Conservation (phyloP, 164 flowering plant species). For the Magnolia changhungtana region DNA sequence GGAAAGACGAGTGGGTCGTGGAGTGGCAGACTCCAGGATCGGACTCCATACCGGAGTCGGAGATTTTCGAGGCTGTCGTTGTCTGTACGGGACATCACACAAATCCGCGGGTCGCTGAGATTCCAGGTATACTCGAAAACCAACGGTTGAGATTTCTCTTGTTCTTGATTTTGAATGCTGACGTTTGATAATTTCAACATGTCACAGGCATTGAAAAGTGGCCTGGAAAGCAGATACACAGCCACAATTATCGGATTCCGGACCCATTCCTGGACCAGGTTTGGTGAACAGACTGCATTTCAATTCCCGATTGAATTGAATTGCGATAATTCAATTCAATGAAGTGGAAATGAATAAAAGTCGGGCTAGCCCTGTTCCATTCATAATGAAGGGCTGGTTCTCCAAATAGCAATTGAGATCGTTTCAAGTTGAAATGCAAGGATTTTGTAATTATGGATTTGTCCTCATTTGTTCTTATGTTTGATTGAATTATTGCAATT, state of each 20-base stretch:
- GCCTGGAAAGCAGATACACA: slow-evolving; percentile 89
- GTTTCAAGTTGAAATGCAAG: no score
- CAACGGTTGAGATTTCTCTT: background rate
- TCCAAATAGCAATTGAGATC: no score
- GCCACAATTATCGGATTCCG: slow-evolving; percentile 87
- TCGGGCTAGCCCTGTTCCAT: no score
- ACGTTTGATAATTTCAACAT: background rate
- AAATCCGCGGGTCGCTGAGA: slow-evolving; percentile 48
- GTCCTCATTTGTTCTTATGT: no score
- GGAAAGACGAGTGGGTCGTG: slow-evolving; percentile 50
- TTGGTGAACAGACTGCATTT: slow-evolving; percentile 12
- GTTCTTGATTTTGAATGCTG: background rate
- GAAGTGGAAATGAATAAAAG: no score
- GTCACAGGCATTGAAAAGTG: slow-evolving; percentile 56
- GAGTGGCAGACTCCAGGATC: slow-evolving; percentile 19
- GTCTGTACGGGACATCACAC: slow-evolving; percentile 56
- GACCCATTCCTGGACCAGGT: slow-evolving; percentile 73
- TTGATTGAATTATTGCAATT: no score
- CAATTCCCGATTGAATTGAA: background rate
- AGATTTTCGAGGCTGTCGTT: slow-evolving; percentile 49
- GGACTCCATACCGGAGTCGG: slow-evolving; percentile 13
- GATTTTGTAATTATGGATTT: no score
- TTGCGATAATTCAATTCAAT: background rate
- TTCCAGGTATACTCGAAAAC: slow-evolving; percentile 39
- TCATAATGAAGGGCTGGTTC: no score